phyloP scores from a whole-genome alignment of 371 early-diverging fungal species.

The Rhizopus stolonifer region DNA sequence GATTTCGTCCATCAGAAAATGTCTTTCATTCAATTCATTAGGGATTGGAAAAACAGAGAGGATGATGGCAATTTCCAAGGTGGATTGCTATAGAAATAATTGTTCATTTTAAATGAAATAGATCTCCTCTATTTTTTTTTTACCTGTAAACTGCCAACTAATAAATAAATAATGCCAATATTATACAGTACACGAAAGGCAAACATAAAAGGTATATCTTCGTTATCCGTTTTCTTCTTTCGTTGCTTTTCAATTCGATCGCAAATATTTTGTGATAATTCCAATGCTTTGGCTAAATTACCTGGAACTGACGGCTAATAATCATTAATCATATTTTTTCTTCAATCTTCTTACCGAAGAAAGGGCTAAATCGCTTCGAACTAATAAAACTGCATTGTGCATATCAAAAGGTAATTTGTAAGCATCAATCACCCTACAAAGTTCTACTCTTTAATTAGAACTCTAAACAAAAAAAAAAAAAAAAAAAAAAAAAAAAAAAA shows the following conservation, averaged over 20 bases:
- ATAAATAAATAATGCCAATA: conserved; percentile 47
- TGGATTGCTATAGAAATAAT: conserved; percentile 48
- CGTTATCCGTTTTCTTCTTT: conserved; percentile 30
- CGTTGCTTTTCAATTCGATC: conserved; percentile 48
- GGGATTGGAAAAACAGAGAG: conserved; percentile 50
- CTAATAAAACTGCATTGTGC: conserved; percentile 41
- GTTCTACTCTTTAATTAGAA: conserved; percentile 12
- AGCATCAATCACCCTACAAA: conserved; percentile 35
- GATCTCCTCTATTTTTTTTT: neutral
- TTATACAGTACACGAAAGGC: conserved; percentile 51
- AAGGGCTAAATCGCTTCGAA: conserved; percentile 44
- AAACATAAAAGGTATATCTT: conserved; percentile 53
- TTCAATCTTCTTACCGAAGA: conserved; percentile 46
- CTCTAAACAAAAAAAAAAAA: too few relatives aligned
- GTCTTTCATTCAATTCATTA: conserved; percentile 34
- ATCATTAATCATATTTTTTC: neutral
- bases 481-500: too few relatives aligned
- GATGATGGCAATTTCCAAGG: conserved; percentile 49
- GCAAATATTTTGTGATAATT: conserved; percentile 45
- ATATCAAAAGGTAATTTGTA: conserved; percentile 47
- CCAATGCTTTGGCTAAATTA: conserved; percentile 44
- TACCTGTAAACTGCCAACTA: conserved; percentile 52
- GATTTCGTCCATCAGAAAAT: conserved; percentile 40
- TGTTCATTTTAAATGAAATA: neutral
- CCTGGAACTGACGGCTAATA: conserved; percentile 44